A percentile compares a stretch with the other conserved stretches of the same genome.
phyloP scores from a whole-genome alignment of 2,329 filamentous ascomycete species.

The Talaromyces sp. region DNA sequence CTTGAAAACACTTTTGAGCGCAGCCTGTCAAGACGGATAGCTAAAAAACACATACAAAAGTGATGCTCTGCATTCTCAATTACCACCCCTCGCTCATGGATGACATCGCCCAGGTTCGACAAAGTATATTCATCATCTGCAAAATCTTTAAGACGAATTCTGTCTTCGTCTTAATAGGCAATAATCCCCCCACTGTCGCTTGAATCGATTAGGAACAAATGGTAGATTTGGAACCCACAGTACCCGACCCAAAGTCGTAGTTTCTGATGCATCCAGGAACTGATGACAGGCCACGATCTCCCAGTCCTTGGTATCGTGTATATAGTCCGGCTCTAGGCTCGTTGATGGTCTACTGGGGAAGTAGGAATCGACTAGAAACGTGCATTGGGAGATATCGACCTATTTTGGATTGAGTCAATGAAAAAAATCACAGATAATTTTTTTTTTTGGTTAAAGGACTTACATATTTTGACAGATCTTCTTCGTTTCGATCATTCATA shows the following conservation, averaged over 20 bases:
- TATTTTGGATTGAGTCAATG: conserved; percentile 23
- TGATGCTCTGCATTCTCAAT: too few relatives aligned
- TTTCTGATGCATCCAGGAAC: conserved; percentile 76
- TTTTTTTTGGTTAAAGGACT: too few relatives aligned
- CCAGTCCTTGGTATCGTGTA: conserved; percentile 70
- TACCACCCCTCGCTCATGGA: too few relatives aligned
- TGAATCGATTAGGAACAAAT: conserved; percentile 63
- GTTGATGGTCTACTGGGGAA: conserved; percentile 60
- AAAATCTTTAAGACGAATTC: neutral
- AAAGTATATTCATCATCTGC: neutral
- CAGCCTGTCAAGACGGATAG: neutral
- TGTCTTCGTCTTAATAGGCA: conserved; percentile 64
- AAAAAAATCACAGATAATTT: neutral
- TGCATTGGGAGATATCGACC: conserved; percentile 66
- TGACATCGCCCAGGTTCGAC: too few relatives aligned
- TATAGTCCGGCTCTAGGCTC: conserved; percentile 72
- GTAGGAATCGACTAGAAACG: conserved; percentile 82
- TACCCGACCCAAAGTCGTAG: conserved; percentile 66
- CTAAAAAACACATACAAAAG: too few relatives aligned
- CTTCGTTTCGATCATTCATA: conserved; percentile 87
- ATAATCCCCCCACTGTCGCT: conserved; percentile 79
- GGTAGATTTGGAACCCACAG: conserved; percentile 74
- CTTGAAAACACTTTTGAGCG: neutral
- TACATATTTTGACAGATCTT: conserved; percentile 82
- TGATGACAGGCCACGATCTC: conserved; percentile 66